Percentiles rank a stretch among this genome's conserved stretches.
Conservation (phyloP, 352 stramenopile species). For the Globisporangium mamillatum region DNA sequence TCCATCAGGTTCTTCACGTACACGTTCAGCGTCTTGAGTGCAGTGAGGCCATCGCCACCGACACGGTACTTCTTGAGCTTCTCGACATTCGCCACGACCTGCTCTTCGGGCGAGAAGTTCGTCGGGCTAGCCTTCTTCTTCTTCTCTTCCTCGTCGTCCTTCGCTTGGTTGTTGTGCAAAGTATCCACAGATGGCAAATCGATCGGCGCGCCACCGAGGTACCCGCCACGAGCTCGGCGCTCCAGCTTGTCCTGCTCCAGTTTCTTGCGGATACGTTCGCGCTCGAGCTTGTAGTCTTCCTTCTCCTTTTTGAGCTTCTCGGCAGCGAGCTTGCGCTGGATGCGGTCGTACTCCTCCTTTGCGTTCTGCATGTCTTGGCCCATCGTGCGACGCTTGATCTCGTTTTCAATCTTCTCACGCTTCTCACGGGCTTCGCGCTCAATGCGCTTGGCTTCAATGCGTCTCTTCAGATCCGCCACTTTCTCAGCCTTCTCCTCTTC, state of each 20-base stretch:
- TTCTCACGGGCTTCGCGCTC: constrained; percentile 84
- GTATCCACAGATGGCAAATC: constrained; percentile 44
- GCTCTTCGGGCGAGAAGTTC: constrained; percentile 55
- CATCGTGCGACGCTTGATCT: constrained; percentile 71
- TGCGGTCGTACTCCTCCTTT: constrained; percentile 78
- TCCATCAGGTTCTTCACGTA: constrained; percentile 88
- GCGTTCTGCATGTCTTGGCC: constrained; percentile 75
- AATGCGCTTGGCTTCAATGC: constrained; percentile 68
- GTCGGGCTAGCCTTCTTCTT: constrained; percentile 40
- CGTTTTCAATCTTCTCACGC: constrained; percentile 57
- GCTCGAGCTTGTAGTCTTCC: constrained; percentile 84
- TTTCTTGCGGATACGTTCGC: constrained; percentile 85
- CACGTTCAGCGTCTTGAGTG: constrained; percentile 82
- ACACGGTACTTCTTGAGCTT: constrained; percentile 87
- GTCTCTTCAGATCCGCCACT: constrained; percentile 76
- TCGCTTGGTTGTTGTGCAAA: constrained; percentile 13
- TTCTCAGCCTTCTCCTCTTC: constrained; percentile 88
- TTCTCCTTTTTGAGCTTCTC: constrained; percentile 89
- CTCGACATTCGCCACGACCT: constrained; percentile 68
- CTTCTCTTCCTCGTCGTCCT: constrained; percentile 21
- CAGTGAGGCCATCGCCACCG: constrained; percentile 72
- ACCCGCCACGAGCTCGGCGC: constrained; percentile 75
- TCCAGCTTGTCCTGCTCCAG: constrained; percentile 92
- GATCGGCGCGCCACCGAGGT: constrained; percentile 67
- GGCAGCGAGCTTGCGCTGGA: constrained; percentile 73